Evolutionary conservation across 164 flowering plant species (phyloP).

Genomic region (Macadamia integrifolia): DNA sequence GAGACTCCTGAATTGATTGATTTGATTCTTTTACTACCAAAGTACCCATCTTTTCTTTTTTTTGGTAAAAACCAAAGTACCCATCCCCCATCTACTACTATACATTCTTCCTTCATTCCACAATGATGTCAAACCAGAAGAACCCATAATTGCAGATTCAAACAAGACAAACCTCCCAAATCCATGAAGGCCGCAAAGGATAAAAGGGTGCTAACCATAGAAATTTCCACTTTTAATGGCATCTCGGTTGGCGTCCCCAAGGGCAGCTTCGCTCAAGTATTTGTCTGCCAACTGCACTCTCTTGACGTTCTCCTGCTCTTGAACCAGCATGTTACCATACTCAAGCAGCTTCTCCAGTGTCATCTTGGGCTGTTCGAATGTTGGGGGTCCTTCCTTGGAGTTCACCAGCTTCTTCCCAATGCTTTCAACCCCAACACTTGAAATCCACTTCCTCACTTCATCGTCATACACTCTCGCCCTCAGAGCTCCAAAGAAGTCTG

Average conservation of each 20-base stretch:
- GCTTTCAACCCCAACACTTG: conserved; percentile 28
- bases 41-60: too few species aligned
- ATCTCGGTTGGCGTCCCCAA: conserved; percentile 42
- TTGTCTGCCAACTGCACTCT: conserved; percentile 51
- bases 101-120: too few species aligned
- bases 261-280: conserved; percentile 39
- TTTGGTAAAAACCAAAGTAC: too few species aligned
- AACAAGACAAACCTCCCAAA: conserved; percentile 15
- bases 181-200: conserved; percentile 12
- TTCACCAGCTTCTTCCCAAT: conserved; percentile 50
- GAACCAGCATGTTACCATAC: conserved; percentile 45
- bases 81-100: too few species aligned
- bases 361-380: conserved; percentile 47
- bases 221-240: conserved; percentile 28
- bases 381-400: conserved; percentile 51
- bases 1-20: too few species aligned
- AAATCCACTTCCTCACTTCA: conserved; percentile 50
- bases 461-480: conserved; percentile 50
- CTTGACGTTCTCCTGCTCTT: conserved; percentile 55
- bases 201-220: conserved; percentile 23
- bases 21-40: too few species aligned
- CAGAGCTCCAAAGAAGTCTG: conserved; percentile 52
- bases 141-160: background rate
- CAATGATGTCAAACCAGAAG: too few species aligned
- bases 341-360: conserved; percentile 42